Evolutionary conservation across 2,329 filamentous ascomycete genomes (phyloP).

Genomic region (Botrytis elliptica): DNA sequence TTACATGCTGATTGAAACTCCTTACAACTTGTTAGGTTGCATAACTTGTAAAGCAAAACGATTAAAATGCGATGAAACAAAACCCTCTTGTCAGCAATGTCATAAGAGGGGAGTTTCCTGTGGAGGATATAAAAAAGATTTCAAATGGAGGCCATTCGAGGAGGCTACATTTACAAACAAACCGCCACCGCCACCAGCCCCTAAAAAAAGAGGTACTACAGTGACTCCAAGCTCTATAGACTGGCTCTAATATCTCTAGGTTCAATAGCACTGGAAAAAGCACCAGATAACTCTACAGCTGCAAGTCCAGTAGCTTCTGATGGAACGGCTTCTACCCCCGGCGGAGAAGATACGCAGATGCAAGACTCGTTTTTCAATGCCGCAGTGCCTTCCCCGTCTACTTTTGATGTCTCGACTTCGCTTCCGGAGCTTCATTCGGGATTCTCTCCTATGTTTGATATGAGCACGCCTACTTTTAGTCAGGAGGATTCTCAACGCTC

Average conservation of each 20-base stretch:
- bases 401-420: slow-evolving; percentile 17
- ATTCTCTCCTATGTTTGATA: slow-evolving; percentile 37
- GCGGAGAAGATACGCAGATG: slow-evolving; percentile 33
- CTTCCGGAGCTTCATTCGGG: slow-evolving; percentile 33
- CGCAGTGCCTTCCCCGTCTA: slow-evolving; percentile 31
- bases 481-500: slow-evolving; percentile 30
- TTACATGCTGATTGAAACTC: slow-evolving; percentile 24
- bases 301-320: slow-evolving; percentile 33
- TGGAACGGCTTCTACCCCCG: slow-evolving; percentile 31
- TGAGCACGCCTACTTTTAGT: slow-evolving; percentile 36
- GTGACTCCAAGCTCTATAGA: not conserved
- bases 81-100: slow-evolving; percentile 67
- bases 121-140: slow-evolving; percentile 72
- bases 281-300: slow-evolving; percentile 24
- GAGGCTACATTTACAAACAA: slow-evolving; percentile 56
- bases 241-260: slow-evolving; percentile 30
- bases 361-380: slow-evolving; percentile 37
- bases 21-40: slow-evolving; percentile 53
- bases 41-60: slow-evolving; percentile 72
- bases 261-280: slow-evolving; percentile 29
- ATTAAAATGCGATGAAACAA: slow-evolving; percentile 72
- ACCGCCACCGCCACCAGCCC: slow-evolving; percentile 25
- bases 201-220: slow-evolving; percentile 34
- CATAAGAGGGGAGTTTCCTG: slow-evolving; percentile 62
- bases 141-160: slow-evolving; percentile 72